Conservation (phyloP, 208 protist species). For the Trypanosoma brucei region DNA sequence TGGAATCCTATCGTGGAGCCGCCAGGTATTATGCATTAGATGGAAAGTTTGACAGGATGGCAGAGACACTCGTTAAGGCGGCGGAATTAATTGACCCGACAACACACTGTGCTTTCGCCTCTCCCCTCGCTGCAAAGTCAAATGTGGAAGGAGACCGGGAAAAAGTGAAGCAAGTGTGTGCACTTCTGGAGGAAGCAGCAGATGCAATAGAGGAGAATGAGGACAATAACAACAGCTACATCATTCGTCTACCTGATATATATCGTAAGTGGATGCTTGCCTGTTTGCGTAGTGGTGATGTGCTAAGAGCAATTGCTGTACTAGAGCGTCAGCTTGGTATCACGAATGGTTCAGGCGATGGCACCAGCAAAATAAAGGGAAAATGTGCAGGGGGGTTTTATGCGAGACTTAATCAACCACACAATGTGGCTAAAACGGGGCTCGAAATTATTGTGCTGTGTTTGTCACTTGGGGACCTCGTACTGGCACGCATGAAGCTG, state of each 20-base stretch:
- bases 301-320: constrained; percentile 16
- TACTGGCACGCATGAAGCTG: constrained; percentile 70
- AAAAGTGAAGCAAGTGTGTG: constrained; percentile 12
- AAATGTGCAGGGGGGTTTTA: constrained; percentile 45
- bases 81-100: constrained; percentile 18
- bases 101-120: constrained; percentile 16
- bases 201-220: constrained; percentile 39
- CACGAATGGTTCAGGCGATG: neutral
- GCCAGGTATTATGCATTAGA: constrained; percentile 15
- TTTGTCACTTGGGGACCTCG: constrained; percentile 32
- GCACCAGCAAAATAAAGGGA: constrained; percentile 1
- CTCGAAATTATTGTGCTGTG: constrained; percentile 64
- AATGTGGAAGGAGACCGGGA: constrained; percentile 23
- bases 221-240: constrained; percentile 32
- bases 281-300: constrained; percentile 38
- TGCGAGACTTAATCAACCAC: constrained; percentile 49
- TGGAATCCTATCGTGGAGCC: constrained; percentile 27
- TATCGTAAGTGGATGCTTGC: constrained; percentile 51
- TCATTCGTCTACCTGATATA: constrained; percentile 54
- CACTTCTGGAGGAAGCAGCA: constrained; percentile 27
- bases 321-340: constrained; percentile 19
- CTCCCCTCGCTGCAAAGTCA: neutral
- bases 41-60: constrained; percentile 21
- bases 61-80: constrained; percentile 17
- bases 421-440: constrained; percentile 64